phyloP scores from a whole-genome alignment of 2,329 filamentous ascomycete genomes.

The Stromatinia cepivora region DNA sequence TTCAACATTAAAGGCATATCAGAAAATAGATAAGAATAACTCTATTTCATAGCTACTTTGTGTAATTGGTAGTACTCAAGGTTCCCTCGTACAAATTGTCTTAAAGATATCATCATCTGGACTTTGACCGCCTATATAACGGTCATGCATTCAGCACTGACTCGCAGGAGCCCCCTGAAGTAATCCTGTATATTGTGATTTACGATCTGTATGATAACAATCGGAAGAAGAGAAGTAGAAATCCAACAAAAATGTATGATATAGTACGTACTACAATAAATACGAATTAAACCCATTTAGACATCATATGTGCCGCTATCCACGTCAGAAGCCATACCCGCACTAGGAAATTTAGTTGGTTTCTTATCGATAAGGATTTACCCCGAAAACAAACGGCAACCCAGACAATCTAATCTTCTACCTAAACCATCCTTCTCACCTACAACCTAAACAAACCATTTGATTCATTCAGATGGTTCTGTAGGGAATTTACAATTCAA shows the following conservation, averaged over 20 bases:
- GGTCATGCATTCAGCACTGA: not conserved
- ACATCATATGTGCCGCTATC: not conserved
- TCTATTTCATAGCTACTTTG: not conserved
- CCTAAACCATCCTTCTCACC: slow-evolving; percentile 9
- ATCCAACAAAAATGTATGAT: not conserved
- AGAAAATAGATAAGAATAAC: not conserved
- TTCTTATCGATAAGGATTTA: slow-evolving; percentile 24
- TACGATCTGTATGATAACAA: not conserved
- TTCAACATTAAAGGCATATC: slow-evolving; percentile 21
- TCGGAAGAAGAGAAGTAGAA: not conserved
- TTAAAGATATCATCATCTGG: not conserved
- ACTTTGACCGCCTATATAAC: slow-evolving; percentile 2
- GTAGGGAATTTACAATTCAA: not conserved
- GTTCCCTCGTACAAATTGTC: not conserved
- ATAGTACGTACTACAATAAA: not conserved
- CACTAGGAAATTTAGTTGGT: not conserved
- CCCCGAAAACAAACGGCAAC: slow-evolving; percentile 8
- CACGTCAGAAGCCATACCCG: slow-evolving; percentile 11
- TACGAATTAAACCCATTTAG: not conserved
- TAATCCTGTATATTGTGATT: not conserved
- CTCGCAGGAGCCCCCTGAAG: not conserved
- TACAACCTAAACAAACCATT: slow-evolving; percentile 3
- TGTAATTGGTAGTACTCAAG: not conserved
- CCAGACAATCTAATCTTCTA: slow-evolving; percentile 8
- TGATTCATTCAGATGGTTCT: slow-evolving; percentile 9